Base-by-base conservation (phyloP, 2,329 filamentous ascomycete species). In the Scedosporium boydii region DNA sequence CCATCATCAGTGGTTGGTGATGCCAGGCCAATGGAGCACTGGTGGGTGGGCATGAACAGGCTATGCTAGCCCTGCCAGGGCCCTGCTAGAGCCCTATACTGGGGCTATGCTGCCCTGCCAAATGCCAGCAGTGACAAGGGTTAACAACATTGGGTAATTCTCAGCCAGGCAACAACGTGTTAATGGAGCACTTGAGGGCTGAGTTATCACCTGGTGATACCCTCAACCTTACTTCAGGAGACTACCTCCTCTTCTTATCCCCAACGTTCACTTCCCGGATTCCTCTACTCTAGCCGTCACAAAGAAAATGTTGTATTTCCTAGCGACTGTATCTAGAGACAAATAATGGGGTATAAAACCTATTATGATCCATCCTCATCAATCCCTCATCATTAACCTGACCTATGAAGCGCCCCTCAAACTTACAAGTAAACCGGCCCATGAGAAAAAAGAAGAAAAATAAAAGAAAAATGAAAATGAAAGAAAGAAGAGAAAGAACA, bases 401-500 rank as follows among this genome's bases (percentile, higher is more conserved):
- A 12, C 21, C 41, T 42, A 3, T 48, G 26, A 26, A 18, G 16
- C 58, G 23, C 38, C 58, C 42, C 6, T 48, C 9, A 44, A 60
- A n/a, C n/a, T 14, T 41, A 58, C 18, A 27, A 14, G 38, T 48
- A 4, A 16, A 21, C 38, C 9, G 14, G 21, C 23, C 21, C n/a
- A 29, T 7, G 44, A 60, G 27, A 29, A 6, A 62, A 51, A 48
- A 27, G n/a, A 56, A 48, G 46, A 48, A 42, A 29, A 23, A 57
- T 27, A 53, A 53, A 29, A 6, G 44, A 34, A 59, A 38, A 58
- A 38, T 46, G 42, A 42, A 38, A 58, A 58, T 44, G 60, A 58
- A 58, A 58, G 61, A 51, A 27, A 51, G 41, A 44, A 10, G 57
- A 34, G 48, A 57, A 60, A 60, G 29, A 58, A 58, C 46, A 57